Base-by-base conservation (phyloP, 2,329 filamentous ascomycete species). In the Sarocladium oryzae region DNA sequence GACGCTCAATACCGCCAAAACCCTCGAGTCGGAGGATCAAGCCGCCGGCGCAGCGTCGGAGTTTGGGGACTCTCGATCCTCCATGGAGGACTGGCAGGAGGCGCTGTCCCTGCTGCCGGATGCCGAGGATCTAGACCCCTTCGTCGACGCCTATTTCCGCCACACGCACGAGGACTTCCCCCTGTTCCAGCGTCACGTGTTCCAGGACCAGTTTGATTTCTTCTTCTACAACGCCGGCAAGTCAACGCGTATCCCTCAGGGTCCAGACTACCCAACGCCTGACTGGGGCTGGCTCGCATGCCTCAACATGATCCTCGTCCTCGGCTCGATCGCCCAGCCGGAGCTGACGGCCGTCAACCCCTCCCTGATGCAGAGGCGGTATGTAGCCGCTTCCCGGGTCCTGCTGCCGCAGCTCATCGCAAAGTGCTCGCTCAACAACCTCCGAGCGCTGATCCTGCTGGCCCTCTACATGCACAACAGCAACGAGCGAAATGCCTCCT, bases 401-500 rank as follows among this genome's bases (percentile, higher is more conserved):
- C 53, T 63, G 3, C 56, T 66, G 26, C 61, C 62, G 16, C 59
- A 60, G 8, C 56, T 65, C 41, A 55, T 65, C n/a, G 61, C 60
- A 16, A 66, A 61, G 26, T 63, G 63, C 54, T 62, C 62, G 2
- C 55, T 65, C 28, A 60, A 62, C 36, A 66, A 65, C 51, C 59
- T 66, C 30, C 58, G 62, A 37, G 64, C 62, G 1, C 55, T 67
- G n/a, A 38, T 67, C 4, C 57, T 67, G 2, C 53, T 67, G 3
- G 57, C 65, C 1, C 49, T 69, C 1, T 69, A 68, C 43, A 52
- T 69, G 1, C 67, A 69, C 40, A 69, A 69, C 32, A 66, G 66
- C 32, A 67, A 68, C 51, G 67, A 69, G 46, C 56, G 67, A 6
- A 69, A 69, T 26, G 67, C 66, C 1, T 64, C 66, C 0, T 67